These are phyloP conservation scores for Talaromyces sp. DNA, from an alignment of 2,329 filamentous ascomycete genomes.

Conservation along the genomic window DNA sequence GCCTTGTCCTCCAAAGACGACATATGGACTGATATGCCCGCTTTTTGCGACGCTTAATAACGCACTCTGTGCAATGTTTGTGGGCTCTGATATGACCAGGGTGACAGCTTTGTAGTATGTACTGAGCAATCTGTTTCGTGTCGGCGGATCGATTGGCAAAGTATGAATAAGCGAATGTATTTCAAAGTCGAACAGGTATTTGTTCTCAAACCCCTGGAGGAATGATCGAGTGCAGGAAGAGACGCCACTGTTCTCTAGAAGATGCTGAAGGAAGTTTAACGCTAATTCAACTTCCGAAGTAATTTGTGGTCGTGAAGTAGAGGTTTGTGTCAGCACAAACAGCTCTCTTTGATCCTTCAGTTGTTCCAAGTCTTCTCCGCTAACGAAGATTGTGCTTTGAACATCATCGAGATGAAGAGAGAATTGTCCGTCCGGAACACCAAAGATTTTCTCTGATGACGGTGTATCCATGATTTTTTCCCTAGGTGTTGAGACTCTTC, in stretches of 20 bases:
- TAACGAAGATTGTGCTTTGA: not conserved
- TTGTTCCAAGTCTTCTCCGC: not conserved
- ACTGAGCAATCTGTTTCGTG: not conserved
- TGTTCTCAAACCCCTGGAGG: conserved; percentile 1
- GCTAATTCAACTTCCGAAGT: not conserved
- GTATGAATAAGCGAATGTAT: not conserved
- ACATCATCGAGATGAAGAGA: not conserved
- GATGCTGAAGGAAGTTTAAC: not conserved
- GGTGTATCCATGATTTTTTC: not conserved
- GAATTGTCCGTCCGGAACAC: not conserved
- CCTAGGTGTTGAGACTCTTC: not conserved
- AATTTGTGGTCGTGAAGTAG: not conserved
- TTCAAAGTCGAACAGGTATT: not conserved
- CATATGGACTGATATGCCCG: not conserved
- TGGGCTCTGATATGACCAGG: not conserved
- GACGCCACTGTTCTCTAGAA: not conserved
- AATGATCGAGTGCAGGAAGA: not conserved
- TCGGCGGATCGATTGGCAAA: not conserved
- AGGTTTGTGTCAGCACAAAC: not conserved
- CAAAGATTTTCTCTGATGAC: not conserved
- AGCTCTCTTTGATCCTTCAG: conserved; percentile 1
- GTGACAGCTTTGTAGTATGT: not conserved
- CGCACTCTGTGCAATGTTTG: not conserved
- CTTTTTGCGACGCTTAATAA: not conserved
- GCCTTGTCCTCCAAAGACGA: not conserved